Percentiles rank a stretch among this genome's conserved stretches.
Evolutionary conservation across 495 filamentous ascomycete species (phyloP).

Genomic region (Cryomyces minteri): DNA sequence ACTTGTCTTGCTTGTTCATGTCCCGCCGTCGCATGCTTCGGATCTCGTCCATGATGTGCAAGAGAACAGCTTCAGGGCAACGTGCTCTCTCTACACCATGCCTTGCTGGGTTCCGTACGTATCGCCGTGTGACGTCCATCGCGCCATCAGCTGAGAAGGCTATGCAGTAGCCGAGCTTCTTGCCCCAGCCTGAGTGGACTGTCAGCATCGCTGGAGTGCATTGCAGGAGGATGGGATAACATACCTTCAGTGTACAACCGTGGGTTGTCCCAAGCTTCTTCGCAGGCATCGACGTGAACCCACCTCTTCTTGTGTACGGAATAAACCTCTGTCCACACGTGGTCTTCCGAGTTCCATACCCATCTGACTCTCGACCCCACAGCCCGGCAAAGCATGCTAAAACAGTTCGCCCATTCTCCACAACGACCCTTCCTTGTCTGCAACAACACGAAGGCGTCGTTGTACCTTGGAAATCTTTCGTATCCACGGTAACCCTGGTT

Average conservation of each 20-base stretch:
- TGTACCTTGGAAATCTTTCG: conserved; percentile 88
- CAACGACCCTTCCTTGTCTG: conserved; percentile 69
- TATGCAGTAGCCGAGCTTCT: conserved; percentile 90
- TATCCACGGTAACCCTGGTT: conserved; percentile 46
- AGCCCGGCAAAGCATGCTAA: conserved; percentile 93
- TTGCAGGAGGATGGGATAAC: conserved; percentile 4
- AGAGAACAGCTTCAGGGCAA: conserved; percentile 72
- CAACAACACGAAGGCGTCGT: conserved; percentile 85
- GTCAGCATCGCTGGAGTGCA: neutral
- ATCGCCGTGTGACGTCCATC: conserved; percentile 88
- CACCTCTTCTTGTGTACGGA: conserved; percentile 84
- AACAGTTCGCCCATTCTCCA: conserved; percentile 97
- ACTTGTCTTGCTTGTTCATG: conserved; percentile 60
- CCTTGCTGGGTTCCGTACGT: conserved; percentile 65
- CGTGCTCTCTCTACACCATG: conserved; percentile 53
- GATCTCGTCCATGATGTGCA: conserved; percentile 83
- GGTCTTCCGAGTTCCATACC: conserved; percentile 93
- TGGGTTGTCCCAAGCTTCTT: conserved; percentile 91
- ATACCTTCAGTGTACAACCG: conserved; percentile 76
- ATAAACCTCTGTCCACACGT: conserved; percentile 96
- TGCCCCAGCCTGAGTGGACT: conserved; percentile 50
- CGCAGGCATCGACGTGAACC: conserved; percentile 93
- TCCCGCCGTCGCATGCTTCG: conserved; percentile 60
- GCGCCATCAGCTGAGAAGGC: conserved; percentile 93
- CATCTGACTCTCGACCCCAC: conserved; percentile 81